These are phyloP conservation scores for Xylaria longipes DNA, from an alignment of 495 filamentous ascomycete genomes.

Conservation along the genomic window DNA sequence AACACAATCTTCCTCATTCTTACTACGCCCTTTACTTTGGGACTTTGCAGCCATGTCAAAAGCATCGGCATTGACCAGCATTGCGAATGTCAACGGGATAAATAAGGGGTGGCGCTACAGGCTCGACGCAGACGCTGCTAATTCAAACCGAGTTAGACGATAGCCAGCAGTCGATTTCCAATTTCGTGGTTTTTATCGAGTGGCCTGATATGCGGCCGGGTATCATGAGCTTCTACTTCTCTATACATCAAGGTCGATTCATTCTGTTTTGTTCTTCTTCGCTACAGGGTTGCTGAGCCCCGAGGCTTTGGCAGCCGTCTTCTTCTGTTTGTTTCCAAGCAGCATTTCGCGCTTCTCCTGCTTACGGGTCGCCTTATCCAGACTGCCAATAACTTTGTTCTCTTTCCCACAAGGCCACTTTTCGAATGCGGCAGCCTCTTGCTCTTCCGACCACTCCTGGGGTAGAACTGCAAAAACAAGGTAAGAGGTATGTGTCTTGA, in stretches of 20 bases:
- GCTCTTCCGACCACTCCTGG: constrained; percentile 79
- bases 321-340: constrained; percentile 39
- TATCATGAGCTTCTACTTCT: constrained; percentile 6
- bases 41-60: too few relatives aligned
- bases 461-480: constrained; percentile 92
- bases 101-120: too few relatives aligned
- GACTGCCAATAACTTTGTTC: constrained; percentile 54
- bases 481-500: constrained; percentile 95
- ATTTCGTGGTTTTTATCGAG: background rate
- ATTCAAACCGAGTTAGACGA: too few relatives aligned
- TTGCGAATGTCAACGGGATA: too few relatives aligned
- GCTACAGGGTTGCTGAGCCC: background rate
- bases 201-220: constrained; percentile 20
- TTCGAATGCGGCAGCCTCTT: constrained; percentile 71
- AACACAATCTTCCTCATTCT: too few relatives aligned
- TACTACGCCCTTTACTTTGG: too few relatives aligned
- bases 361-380: constrained; percentile 59
- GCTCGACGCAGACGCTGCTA: too few relatives aligned
- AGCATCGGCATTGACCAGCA: too few relatives aligned
- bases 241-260: background rate
- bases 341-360: constrained; percentile 54
- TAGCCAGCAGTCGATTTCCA: background rate
- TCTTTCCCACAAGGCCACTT: constrained; percentile 63
- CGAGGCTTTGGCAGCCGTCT: constrained; percentile 9
- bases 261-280: constrained; percentile 25